Percentiles rank a stretch among this genome's conserved stretches.
phyloP scores from a whole-genome alignment of 208 protist genomes.

The Trypanosoma avium region DNA sequence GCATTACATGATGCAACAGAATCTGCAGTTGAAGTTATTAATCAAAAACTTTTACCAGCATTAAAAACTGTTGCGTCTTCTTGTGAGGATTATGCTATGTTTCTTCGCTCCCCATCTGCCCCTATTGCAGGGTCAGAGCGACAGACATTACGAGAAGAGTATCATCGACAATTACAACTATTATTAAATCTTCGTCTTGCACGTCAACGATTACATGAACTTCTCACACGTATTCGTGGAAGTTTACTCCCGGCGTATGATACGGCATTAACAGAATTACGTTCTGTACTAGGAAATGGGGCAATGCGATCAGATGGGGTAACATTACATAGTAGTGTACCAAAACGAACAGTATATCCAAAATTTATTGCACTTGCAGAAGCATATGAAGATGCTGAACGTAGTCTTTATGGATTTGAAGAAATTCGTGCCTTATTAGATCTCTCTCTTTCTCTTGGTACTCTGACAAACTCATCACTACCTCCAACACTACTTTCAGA shows the following conservation, averaged over 20 bases:
- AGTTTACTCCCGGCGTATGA: conserved; percentile 50
- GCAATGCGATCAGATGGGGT: conserved; percentile 22
- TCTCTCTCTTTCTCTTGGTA: conserved; percentile 39
- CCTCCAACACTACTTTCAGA: conserved; percentile 41
- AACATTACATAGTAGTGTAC: conserved; percentile 30
- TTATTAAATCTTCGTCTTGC: conserved; percentile 50
- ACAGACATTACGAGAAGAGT: conserved; percentile 57
- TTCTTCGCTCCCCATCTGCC: conserved; percentile 63
- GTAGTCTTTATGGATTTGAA: conserved; percentile 47
- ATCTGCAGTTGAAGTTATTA: conserved; percentile 28
- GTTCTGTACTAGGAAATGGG: conserved; percentile 30
- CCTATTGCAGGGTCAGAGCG: conserved; percentile 25
- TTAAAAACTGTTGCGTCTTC: conserved; percentile 21
- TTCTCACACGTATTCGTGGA: conserved; percentile 30
- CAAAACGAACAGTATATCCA: conserved; percentile 63
- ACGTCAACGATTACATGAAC: conserved; percentile 37
- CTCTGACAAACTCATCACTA: conserved; percentile 46
- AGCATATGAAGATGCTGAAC: conserved; percentile 47
- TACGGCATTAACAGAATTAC: conserved; percentile 40
- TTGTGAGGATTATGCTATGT: conserved; percentile 28
- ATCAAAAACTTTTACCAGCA: conserved; percentile 24
- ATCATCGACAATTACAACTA: conserved; percentile 68
- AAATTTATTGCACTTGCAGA: conserved; percentile 76
- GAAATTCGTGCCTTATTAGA: conserved; percentile 52
- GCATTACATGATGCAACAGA: conserved; percentile 36